phyloP scores from a whole-genome alignment of 495 filamentous ascomycete genomes.

The Glarea lozoyensis region DNA sequence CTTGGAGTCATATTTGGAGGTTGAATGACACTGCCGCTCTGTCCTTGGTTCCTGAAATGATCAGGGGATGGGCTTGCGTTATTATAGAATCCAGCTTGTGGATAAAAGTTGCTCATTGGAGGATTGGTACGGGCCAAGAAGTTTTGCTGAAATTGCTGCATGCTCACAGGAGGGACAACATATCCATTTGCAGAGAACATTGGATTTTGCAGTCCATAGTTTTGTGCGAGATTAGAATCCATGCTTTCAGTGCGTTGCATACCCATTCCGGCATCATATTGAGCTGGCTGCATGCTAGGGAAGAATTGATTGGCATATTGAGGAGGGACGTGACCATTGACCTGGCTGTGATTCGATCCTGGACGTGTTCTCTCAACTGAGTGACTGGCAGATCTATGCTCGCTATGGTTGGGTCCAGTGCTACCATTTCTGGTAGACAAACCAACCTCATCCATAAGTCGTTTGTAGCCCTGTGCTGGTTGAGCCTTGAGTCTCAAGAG shows the following conservation, averaged over 20 bases:
- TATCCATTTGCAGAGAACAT: slow-evolving; percentile 42
- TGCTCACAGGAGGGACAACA: slow-evolving; percentile 37
- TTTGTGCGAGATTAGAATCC: slow-evolving; percentile 43
- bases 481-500: slow-evolving; percentile 84
- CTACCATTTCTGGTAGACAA: slow-evolving; percentile 23
- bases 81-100: slow-evolving; percentile 39
- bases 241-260: slow-evolving; percentile 48
- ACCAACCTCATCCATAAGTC: slow-evolving; percentile 89
- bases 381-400: slow-evolving; percentile 28
- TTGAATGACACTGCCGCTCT: slow-evolving; percentile 37
- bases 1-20: slow-evolving; percentile 18
- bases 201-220: slow-evolving; percentile 37
- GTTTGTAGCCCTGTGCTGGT: slow-evolving; percentile 93
- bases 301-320: slow-evolving; percentile 30
- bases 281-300: slow-evolving; percentile 27
- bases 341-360: slow-evolving; percentile 41
- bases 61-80: slow-evolving; percentile 35
- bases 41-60: slow-evolving; percentile 36
- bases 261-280: slow-evolving; percentile 32
- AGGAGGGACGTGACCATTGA: slow-evolving; percentile 23
- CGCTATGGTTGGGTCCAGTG: slow-evolving; percentile 31
- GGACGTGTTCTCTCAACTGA: slow-evolving; percentile 41
- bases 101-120: slow-evolving; percentile 43
- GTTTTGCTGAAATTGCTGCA: slow-evolving; percentile 50
- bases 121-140: slow-evolving; percentile 42